These are phyloP conservation scores for Metroxylon sagu DNA, from an alignment of 176 grass and related monocot species.

Conservation along the genomic window DNA sequence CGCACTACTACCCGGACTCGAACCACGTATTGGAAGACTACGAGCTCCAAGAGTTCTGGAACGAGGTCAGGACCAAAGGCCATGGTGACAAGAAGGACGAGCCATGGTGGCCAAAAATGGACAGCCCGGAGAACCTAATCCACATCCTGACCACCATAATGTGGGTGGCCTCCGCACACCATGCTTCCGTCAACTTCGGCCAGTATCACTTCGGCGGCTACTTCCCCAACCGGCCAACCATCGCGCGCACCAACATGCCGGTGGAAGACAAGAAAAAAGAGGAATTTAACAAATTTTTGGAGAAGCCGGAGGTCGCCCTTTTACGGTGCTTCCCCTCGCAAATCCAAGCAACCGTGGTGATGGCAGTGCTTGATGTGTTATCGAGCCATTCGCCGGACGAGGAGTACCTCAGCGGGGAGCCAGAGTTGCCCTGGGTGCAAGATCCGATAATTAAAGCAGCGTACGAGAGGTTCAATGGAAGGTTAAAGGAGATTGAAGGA, in stretches of 20 bases:
- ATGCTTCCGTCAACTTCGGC: slow-evolving; percentile 80
- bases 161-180: slow-evolving; percentile 86
- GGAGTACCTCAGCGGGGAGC: slow-evolving; percentile 61
- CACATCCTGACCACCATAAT: slow-evolving; percentile 64
- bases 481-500: slow-evolving; percentile 46
- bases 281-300: slow-evolving; percentile 22
- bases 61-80: slow-evolving; percentile 45
- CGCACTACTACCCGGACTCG: slow-evolving; percentile 39
- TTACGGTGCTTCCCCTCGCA: slow-evolving; percentile 49
- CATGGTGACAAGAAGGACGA: slow-evolving; percentile 73
- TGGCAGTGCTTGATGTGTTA: slow-evolving; percentile 54
- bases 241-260: slow-evolving; percentile 67
- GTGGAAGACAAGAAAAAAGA: slow-evolving; percentile 27
- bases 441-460: slow-evolving; percentile 32
- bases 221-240: slow-evolving; percentile 66
- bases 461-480: slow-evolving; percentile 3
- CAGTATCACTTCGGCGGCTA: slow-evolving; percentile 70
- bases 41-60: slow-evolving; percentile 73
- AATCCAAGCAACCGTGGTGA: slow-evolving; percentile 62
- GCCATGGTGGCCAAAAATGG: slow-evolving; percentile 54
- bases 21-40: slow-evolving; percentile 25
- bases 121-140: slow-evolving; percentile 29
- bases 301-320: slow-evolving; percentile 46
- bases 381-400: slow-evolving; percentile 70
- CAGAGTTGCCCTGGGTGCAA: slow-evolving; percentile 33